These are phyloP conservation scores for Fusarium tricinctum DNA, from an alignment of 2,329 filamentous ascomycete genomes.

Conservation along the genomic window DNA sequence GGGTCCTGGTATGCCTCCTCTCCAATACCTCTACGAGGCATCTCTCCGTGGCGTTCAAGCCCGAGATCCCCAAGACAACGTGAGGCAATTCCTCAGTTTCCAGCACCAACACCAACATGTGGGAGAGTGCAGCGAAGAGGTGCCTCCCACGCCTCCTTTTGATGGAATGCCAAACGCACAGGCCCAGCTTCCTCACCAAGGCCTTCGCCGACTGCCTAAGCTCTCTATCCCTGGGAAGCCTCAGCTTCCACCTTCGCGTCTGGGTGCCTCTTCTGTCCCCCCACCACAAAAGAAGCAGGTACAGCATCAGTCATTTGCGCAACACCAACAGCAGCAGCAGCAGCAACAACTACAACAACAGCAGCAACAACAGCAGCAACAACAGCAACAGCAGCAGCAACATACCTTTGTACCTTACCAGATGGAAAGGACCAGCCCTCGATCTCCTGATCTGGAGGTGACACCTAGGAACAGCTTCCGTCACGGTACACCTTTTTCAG, in stretches of 20 bases:
- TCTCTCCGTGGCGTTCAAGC: conserved; percentile 76
- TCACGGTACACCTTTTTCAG: conserved; percentile 88
- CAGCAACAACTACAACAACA: conserved; percentile 24
- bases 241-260: conserved; percentile 48
- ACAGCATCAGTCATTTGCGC: conserved; percentile 44
- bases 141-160: conserved; percentile 78
- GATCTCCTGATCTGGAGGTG: conserved; percentile 67
- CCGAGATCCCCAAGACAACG: conserved; percentile 90
- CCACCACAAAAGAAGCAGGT: conserved; percentile 47
- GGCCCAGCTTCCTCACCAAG: conserved; percentile 64
- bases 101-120: conserved; percentile 76
- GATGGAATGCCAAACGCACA: conserved; percentile 66
- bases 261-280: conserved; percentile 49
- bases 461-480: conserved; percentile 75
- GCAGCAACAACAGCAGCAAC: not conserved
- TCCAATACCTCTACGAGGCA: conserved; percentile 80
- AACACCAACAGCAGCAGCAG: conserved; percentile 26
- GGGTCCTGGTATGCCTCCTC: conserved; percentile 76
- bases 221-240: conserved; percentile 68
- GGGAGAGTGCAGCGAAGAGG: conserved; percentile 63
- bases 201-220: conserved; percentile 72
- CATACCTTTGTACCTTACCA: conserved; percentile 63
- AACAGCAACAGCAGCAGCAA: conserved; percentile 20
- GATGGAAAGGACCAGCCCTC: conserved; percentile 66
- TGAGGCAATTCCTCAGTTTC: conserved; percentile 90